A percentile compares a stretch with the other conserved stretches of the same genome.
Conservation (phyloP, 306 rosid species). For the Cucurbita maxima region DNA sequence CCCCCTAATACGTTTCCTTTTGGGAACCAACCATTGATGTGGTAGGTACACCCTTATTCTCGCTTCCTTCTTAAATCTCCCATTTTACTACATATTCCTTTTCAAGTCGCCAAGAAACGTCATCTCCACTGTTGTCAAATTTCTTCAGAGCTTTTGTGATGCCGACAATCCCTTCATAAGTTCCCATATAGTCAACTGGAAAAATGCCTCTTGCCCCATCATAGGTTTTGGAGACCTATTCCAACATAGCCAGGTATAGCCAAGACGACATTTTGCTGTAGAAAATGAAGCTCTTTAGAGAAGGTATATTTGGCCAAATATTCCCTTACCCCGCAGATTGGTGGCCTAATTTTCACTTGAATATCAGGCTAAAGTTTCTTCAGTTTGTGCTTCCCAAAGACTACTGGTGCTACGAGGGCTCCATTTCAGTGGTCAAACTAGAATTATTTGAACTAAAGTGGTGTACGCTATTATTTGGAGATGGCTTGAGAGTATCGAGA, state of each 20-base stretch:
- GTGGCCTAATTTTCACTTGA: neutral
- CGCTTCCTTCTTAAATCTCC: neutral
- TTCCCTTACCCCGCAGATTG: neutral
- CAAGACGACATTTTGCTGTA: neutral
- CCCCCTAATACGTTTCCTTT: neutral
- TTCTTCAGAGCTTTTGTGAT: neutral
- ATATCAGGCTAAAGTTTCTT: neutral
- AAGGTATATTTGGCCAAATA: neutral
- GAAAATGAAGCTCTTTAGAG: neutral
- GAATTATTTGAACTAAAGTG: neutral
- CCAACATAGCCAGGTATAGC: neutral
- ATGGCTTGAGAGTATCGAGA: no score
- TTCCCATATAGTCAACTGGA: neutral
- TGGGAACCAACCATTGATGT: neutral
- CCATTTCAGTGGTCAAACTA: neutral
- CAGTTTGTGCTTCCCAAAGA: neutral
- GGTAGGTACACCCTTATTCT: neutral
- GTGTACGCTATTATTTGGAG: neutral
- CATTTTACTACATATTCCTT: neutral
- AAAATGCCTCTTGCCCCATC: neutral
- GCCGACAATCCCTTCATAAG: neutral
- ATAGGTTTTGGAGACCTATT: neutral
- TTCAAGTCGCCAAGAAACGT: neutral
- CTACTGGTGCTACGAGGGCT: neutral
- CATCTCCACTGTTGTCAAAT: neutral